phyloP scores from a whole-genome alignment of 2,329 filamentous ascomycete species.

The Sarocladiaceae sp. region DNA sequence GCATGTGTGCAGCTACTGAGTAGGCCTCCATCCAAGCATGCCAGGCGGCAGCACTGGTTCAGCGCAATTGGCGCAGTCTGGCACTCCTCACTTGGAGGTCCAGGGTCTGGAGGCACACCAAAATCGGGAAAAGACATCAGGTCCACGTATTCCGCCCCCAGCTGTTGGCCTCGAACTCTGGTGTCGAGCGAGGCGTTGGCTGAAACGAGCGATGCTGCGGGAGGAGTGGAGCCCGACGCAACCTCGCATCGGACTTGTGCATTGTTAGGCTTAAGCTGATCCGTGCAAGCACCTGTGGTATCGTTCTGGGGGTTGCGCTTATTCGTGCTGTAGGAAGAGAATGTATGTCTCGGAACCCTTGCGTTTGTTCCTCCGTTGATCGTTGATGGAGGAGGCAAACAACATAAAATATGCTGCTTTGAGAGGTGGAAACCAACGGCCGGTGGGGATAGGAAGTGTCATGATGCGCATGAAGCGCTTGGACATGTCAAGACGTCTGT shows the following conservation, averaged over 20 bases:
- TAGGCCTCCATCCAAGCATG: too few relatives aligned
- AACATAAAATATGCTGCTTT: too few relatives aligned
- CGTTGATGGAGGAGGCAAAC: too few relatives aligned
- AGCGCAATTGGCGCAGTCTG: too few relatives aligned
- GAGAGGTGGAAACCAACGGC: background rate
- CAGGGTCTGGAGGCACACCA: too few relatives aligned
- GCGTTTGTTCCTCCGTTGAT: background rate
- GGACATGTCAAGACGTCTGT: background rate
- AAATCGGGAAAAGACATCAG: background rate
- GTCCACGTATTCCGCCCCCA: background rate
- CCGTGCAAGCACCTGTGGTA: background rate
- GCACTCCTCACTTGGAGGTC: too few relatives aligned
- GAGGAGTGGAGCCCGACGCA: background rate
- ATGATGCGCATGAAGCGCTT: conserved; percentile 5
- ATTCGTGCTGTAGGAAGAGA: background rate
- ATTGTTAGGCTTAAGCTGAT: background rate
- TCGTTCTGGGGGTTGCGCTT: background rate
- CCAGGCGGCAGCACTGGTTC: too few relatives aligned
- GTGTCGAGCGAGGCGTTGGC: background rate
- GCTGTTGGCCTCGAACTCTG: background rate
- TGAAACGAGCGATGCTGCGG: conserved; percentile 8
- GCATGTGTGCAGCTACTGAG: too few relatives aligned
- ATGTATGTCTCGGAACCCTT: background rate
- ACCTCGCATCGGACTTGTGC: conserved; percentile 8
- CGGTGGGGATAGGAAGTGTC: conserved; percentile 1